A percentile compares a stretch with the other conserved stretches of the same genome.
These are phyloP conservation scores for Alternaria gansuensis DNA, from an alignment of 2,329 filamentous ascomycete genomes.

Conservation along the genomic window DNA sequence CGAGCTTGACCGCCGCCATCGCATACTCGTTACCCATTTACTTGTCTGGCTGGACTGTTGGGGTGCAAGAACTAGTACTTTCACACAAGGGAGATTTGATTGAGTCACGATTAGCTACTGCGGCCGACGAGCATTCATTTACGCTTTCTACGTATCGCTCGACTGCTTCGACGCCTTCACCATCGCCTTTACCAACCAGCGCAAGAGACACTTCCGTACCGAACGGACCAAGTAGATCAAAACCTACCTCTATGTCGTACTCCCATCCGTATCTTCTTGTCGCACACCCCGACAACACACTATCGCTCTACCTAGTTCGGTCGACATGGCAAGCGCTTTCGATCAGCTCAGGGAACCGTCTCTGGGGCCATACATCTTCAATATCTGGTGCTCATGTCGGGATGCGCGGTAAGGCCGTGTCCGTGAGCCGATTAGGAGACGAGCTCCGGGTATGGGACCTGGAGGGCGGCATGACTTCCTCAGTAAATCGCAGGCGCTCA, in stretches of 20 bases:
- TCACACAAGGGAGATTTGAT: conserved; percentile 58
- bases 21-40: conserved; percentile 84
- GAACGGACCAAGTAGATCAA: conserved; percentile 40
- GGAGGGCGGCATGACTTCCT: conserved; percentile 70
- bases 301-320: conserved; percentile 82
- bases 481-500: conserved; percentile 53
- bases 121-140: conserved; percentile 60
- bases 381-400: conserved; percentile 88
- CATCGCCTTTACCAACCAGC: conserved; percentile 38
- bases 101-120: conserved; percentile 61
- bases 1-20: conserved; percentile 78
- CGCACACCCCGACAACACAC: conserved; percentile 85
- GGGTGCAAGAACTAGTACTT: conserved; percentile 89
- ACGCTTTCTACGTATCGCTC: conserved; percentile 46
- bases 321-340: conserved; percentile 72
- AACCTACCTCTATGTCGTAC: conserved; percentile 63
- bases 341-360: conserved; percentile 75
- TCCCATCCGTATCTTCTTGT: conserved; percentile 84
- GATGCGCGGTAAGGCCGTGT: conserved; percentile 84
- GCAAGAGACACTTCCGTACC: conserved; percentile 34
- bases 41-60: conserved; percentile 83
- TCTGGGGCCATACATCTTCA: conserved; percentile 92
- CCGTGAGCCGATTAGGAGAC: conserved; percentile 80
- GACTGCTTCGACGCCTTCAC: conserved; percentile 37
- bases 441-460: conserved; percentile 83